Evolutionary conservation across 75 land plant genomes (phyloP).

Genomic region (Sequoiadendron giganteum): DNA sequence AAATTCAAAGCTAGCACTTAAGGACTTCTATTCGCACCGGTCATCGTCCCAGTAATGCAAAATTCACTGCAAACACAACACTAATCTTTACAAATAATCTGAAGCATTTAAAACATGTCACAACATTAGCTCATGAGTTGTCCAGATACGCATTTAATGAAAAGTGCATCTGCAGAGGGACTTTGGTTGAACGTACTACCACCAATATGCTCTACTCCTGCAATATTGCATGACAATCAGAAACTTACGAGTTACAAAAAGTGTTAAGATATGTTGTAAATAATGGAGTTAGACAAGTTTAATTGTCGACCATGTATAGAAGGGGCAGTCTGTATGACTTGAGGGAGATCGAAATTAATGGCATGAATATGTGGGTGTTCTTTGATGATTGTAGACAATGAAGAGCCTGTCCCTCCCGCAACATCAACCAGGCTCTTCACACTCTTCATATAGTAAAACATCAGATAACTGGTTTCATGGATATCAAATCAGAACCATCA

Average conservation of each 20-base stretch:
- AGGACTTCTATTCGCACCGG: no score
- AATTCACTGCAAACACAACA: not conserved
- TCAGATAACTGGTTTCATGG: no score
- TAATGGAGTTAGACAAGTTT: no score
- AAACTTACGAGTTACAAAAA: no score
- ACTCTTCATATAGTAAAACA: no score
- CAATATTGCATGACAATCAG: not conserved
- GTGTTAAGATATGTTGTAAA: no score
- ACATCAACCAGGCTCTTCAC: constrained; percentile 6
- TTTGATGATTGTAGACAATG: constrained; percentile 2
- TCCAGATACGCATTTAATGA: not conserved
- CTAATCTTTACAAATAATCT: not conserved
- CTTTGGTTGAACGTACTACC: not conserved
- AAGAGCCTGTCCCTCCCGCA: constrained; percentile 10
- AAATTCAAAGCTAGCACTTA: no score
- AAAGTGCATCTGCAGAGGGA: not conserved
- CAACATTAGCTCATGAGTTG: not conserved
- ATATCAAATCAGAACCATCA: no score
- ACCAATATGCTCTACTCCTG: not conserved
- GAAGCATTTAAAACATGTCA: no score
- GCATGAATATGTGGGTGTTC: constrained; percentile 17
- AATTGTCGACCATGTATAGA: not conserved
- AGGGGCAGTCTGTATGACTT: constrained; percentile 10
- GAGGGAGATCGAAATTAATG: not conserved
- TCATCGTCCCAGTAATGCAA: no score